Base-by-base conservation (phyloP, 1,284 basidiomycete species). In the Tilletia indica region DNA sequence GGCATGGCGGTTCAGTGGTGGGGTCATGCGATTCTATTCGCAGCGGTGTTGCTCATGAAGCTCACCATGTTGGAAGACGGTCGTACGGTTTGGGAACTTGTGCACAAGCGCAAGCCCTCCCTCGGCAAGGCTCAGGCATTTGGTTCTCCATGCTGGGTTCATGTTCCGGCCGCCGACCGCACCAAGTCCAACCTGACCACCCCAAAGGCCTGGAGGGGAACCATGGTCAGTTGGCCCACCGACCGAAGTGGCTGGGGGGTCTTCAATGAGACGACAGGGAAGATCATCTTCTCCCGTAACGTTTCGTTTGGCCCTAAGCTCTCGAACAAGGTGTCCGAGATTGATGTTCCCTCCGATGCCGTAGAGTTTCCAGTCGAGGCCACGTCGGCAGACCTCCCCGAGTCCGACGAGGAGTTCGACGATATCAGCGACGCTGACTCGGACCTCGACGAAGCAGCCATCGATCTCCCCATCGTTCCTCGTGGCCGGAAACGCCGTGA, bases 61-160 rank as follows among this genome's bases (percentile, higher is more conserved):
- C 14, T 49, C n/a, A 12, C n/a, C n/a, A 12, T 12, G n/a, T 12
- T 49, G 14, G 2, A 49, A 1, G 48, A 49, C n/a, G 48, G n/a
- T n/a, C 48, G 48, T 14, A 49, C 48, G 14, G 48, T 49, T 2
- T 49, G 48, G 48, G 48, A 49, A 1, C n/a, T 1, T 12, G 48
- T 49, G 1, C n/a, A 49, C n/a, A 49, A 49, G 48, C 48, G 48
- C 48, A 49, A 49, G 48, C 48, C 48, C 48, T 49, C 48, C 48
- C 48, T 49, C 1, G n/a, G n/a, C 48, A 49, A 49, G n/a, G 48
- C 48, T n/a, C 48, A 49, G 2, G 48, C 48, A 49, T 49, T 49
- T 49, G 48, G 48, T 49, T 49, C 48, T 49, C 48, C 48, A 49
- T 49, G 48, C 48, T 49, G 48, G 48, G 48, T 49, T 14, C 48